These are phyloP conservation scores for Senna tora DNA, from an alignment of 306 rosid species.

Conservation along the genomic window DNA sequence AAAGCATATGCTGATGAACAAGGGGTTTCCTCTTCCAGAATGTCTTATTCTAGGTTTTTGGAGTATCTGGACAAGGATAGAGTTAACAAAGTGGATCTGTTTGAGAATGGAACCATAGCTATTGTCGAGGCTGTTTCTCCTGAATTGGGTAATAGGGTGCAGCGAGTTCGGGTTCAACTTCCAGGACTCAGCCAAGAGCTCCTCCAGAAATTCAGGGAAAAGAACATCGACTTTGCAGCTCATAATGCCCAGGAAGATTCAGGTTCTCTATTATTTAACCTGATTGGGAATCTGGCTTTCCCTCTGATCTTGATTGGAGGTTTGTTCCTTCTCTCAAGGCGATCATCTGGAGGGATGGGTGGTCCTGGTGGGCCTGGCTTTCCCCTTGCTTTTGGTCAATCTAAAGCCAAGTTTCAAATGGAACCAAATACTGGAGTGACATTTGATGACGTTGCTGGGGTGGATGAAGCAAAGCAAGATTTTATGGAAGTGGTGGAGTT, in stretches of 20 bases:
- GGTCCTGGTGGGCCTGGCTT: constrained; percentile 96
- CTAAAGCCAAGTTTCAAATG: constrained; percentile 98
- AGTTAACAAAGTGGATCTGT: constrained; percentile 89
- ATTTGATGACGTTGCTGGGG: constrained; percentile 97
- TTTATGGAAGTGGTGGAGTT: constrained; percentile 98
- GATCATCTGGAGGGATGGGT: constrained; percentile 95
- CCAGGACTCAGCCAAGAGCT: constrained; percentile 98
- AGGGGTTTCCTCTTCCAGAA: constrained; percentile 88
- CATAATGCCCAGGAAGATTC: constrained; percentile 98
- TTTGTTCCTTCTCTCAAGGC: constrained; percentile 87
- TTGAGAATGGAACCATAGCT: constrained; percentile 90
- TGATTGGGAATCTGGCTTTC: constrained; percentile 93
- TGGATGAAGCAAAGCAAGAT: constrained; percentile 99
- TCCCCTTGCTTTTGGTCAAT: constrained; percentile 89
- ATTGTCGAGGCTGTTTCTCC: constrained; percentile 93
- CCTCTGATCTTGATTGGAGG: constrained; percentile 93
- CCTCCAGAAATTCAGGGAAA: constrained; percentile 94
- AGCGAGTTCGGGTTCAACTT: constrained; percentile 92
- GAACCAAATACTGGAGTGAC: constrained; percentile 99
- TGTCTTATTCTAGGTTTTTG: constrained; percentile 96
- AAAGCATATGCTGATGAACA: constrained; percentile 88
- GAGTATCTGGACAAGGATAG: constrained; percentile 92
- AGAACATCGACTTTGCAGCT: constrained; percentile 95
- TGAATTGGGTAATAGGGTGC: constrained; percentile 86
- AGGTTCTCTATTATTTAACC: constrained; percentile 75